Conservation (phyloP, 2,329 filamentous ascomycete genomes). For the Colletotrichum lentis region DNA sequence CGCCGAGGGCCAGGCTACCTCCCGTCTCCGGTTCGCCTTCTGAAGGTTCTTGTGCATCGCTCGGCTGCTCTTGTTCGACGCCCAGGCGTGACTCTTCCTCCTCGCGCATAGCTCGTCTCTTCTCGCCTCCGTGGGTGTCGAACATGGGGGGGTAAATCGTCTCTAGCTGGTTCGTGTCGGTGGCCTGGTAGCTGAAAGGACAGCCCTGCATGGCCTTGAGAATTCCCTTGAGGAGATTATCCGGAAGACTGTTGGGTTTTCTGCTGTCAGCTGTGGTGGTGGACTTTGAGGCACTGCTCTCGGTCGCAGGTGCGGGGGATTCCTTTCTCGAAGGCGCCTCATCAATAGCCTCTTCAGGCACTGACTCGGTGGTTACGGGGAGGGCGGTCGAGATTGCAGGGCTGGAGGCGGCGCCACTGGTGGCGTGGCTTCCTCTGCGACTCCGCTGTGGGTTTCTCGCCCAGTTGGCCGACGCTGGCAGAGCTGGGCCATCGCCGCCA, state of each 20-base stretch:
- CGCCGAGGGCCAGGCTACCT: slow-evolving; percentile 85
- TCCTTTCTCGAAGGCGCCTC: slow-evolving; percentile 47
- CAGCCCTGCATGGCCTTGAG: slow-evolving; percentile 51
- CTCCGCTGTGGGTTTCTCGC: slow-evolving; percentile 75
- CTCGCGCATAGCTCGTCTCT: slow-evolving; percentile 79
- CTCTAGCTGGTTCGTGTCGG: slow-evolving; percentile 37
- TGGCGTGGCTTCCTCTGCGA: slow-evolving; percentile 79
- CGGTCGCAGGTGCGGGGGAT: slow-evolving; percentile 39
- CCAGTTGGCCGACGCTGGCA: slow-evolving; percentile 95
- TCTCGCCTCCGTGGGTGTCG: slow-evolving; percentile 81
- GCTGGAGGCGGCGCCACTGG: slow-evolving; percentile 82
- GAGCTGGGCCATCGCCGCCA: slow-evolving; percentile 82
- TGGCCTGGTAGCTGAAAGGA: slow-evolving; percentile 43
- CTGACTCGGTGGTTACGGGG: slow-evolving; percentile 61
- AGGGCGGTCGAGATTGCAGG: slow-evolving; percentile 73
- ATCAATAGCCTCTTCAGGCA: slow-evolving; percentile 56
- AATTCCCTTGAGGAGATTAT: slow-evolving; percentile 47
- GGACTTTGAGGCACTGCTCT: slow-evolving; percentile 15
- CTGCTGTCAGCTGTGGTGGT: slow-evolving; percentile 4
- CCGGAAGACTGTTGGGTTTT: slow-evolving; percentile 30
- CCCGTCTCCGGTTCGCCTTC: slow-evolving; percentile 85
- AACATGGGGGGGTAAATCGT: slow-evolving; percentile 74
- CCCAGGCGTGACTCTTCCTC: slow-evolving; percentile 67
- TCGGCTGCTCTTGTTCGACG: slow-evolving; percentile 58
- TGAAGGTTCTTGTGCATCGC: slow-evolving; percentile 56